Evolutionary conservation across 148 eudicot genomes (phyloP).

Genomic region (Diospyros kaki): DNA sequence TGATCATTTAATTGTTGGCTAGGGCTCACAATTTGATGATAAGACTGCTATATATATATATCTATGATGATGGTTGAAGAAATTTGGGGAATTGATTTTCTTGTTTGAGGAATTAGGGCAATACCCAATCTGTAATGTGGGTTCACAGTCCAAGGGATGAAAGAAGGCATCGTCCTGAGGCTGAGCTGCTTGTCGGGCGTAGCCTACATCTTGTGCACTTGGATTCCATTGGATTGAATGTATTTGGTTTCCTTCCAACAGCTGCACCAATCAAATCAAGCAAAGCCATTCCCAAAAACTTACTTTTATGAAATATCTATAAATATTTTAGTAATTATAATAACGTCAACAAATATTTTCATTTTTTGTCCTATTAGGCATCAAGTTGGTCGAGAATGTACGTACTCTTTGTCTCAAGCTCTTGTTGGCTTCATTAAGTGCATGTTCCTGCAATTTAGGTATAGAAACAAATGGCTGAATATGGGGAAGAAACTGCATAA

Average conservation of each 20-base stretch:
- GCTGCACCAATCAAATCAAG: conserved; percentile 28
- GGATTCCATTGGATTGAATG: conserved; percentile 58
- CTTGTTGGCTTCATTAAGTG: conserved; percentile 76
- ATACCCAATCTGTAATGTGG: conserved; percentile 89
- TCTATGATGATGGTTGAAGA: neutral
- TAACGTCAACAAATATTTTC: too few relatives aligned
- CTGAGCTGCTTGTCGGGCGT: conserved; percentile 48
- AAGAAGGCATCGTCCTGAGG: conserved; percentile 60
- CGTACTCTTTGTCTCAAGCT: conserved; percentile 70
- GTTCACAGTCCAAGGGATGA: conserved; percentile 78
- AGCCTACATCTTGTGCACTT: conserved; percentile 54
- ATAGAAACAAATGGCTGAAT: neutral
- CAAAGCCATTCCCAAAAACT: neutral
- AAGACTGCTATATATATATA: neutral
- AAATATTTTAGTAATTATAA: too few relatives aligned
- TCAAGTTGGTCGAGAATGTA: neutral
- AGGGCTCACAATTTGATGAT: too few relatives aligned
- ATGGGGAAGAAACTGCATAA: neutral
- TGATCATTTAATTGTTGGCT: neutral
- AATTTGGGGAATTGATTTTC: neutral
- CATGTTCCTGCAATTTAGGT: conserved; percentile 52
- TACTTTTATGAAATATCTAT: neutral
- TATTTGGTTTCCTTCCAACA: conserved; percentile 63
- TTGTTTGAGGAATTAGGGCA: neutral
- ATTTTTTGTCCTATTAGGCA: neutral